A percentile compares a stretch with the other conserved stretches of the same genome.
Conservation (phyloP, 2,329 filamentous ascomycete species). For the Hypoxylon sp. region DNA sequence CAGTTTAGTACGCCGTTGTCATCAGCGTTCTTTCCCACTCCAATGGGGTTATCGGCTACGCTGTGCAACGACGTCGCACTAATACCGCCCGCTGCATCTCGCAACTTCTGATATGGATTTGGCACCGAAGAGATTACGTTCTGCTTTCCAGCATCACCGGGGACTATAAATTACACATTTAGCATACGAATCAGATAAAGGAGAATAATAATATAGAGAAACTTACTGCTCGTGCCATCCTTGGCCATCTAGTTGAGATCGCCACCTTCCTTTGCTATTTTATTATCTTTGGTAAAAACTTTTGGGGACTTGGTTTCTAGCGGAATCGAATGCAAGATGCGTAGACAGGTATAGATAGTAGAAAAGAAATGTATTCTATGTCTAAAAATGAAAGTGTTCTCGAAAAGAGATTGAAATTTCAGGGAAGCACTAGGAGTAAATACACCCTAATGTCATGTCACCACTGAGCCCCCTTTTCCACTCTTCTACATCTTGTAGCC, state of each 20-base stretch:
- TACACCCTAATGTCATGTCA: too few species aligned
- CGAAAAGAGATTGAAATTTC: too few species aligned
- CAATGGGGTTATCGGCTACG: slow-evolving; percentile 48
- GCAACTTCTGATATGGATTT: slow-evolving; percentile 40
- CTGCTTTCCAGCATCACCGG: slow-evolving; percentile 48
- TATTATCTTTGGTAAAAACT: slow-evolving; percentile 5
- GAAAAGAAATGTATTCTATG: too few species aligned
- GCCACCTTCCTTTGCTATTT: slow-evolving; percentile 47
- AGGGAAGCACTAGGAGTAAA: too few species aligned
- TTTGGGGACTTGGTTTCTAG: background rate
- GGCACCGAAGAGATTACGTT: slow-evolving; percentile 49
- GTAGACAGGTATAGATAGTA: background rate
- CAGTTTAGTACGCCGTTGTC: slow-evolving; percentile 45
- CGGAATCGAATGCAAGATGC: background rate
- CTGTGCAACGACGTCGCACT: slow-evolving; percentile 44
- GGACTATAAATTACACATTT: slow-evolving; percentile 36
- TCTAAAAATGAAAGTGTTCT: too few species aligned
- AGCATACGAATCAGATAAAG: background rate
- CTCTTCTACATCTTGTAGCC: slow-evolving; percentile 28
- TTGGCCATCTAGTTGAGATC: slow-evolving; percentile 49
- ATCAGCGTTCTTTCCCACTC: slow-evolving; percentile 32
- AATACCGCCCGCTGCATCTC: slow-evolving; percentile 32
- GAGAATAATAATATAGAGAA: background rate
- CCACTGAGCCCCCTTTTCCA: slow-evolving; percentile 26
- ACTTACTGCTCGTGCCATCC: slow-evolving; percentile 47